phyloP scores from a whole-genome alignment of 192 early-diverging fungal genomes.

The Coemansia sp. region DNA sequence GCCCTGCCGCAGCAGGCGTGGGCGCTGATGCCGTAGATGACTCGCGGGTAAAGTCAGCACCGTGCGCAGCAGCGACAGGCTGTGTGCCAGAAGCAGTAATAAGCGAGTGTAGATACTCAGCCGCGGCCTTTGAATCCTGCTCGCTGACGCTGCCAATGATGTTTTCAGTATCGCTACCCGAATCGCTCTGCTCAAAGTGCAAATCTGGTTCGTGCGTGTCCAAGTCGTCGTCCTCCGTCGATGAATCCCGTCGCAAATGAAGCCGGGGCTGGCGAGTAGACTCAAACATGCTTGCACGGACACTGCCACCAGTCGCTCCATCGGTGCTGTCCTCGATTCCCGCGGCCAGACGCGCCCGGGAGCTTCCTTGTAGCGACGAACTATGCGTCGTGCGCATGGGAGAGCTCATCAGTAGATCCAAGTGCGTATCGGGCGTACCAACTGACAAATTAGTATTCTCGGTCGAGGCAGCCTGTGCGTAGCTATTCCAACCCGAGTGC shows the following conservation, averaged over 20 bases:
- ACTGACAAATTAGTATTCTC: slow-evolving; percentile 5
- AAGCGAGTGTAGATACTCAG: slow-evolving; percentile 25
- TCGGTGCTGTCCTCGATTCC: slow-evolving; percentile 23
- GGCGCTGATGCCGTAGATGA: slow-evolving; percentile 18
- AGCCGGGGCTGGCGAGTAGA: slow-evolving; percentile 21
- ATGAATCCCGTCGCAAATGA: slow-evolving; percentile 28
- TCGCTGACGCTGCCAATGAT: slow-evolving; percentile 1
- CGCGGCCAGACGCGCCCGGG: slow-evolving; percentile 8
- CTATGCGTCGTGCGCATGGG: slow-evolving; percentile 30
- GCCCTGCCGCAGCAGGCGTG: slow-evolving; percentile 7
- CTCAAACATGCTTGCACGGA: slow-evolving; percentile 22
- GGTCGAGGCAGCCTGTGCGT: neutral
- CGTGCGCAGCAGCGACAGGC: neutral
- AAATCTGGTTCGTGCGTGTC: slow-evolving; percentile 44
- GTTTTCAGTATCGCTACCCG: slow-evolving; percentile 42
- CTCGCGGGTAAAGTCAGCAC: slow-evolving; percentile 15
- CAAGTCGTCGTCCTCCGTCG: slow-evolving; percentile 41
- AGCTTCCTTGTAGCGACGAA: slow-evolving; percentile 10
- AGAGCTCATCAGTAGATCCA: slow-evolving; percentile 37
- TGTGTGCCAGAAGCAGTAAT: slow-evolving; percentile 11
- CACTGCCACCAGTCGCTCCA: neutral
- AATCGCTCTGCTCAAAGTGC: slow-evolving; percentile 48
- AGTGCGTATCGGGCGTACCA: slow-evolving; percentile 20
- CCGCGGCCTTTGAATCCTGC: slow-evolving; percentile 21
- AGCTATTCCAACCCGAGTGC: slow-evolving; percentile 12